Evolutionary conservation across 1,284 basidiomycete genomes (phyloP).

Genomic region (Veloboletus limbatus): DNA sequence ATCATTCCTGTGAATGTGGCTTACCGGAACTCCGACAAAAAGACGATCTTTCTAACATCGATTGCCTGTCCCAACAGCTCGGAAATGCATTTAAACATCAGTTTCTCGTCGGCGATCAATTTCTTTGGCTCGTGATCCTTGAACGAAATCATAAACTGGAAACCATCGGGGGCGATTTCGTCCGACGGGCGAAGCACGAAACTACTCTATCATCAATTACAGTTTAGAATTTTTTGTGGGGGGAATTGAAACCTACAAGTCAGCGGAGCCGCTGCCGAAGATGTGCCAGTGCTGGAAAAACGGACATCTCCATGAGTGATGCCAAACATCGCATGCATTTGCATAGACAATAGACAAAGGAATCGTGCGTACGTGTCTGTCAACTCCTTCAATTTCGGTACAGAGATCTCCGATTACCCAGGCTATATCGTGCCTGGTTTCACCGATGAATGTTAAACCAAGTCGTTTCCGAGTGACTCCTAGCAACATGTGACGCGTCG

Average conservation of each 20-base stretch:
- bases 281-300: conserved; percentile 33
- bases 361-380: conserved; percentile 30
- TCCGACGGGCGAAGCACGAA: conserved; percentile 17
- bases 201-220: background rate
- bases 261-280: conserved; percentile 16
- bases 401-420: conserved; percentile 44
- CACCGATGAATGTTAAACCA: conserved; percentile 19
- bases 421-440: conserved; percentile 36
- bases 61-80: conserved; percentile 14
- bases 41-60: conserved; percentile 14
- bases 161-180: conserved; percentile 29
- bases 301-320: no score
- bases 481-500: background rate
- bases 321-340: no score
- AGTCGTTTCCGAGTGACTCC: conserved; percentile 37
- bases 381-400: conserved; percentile 30
- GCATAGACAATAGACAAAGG: background rate
- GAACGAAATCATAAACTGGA: conserved; percentile 33
- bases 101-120: conserved; percentile 21
- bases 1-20: background rate
- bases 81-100: conserved; percentile 18
- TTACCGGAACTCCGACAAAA: conserved; percentile 27
- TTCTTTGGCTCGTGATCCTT: conserved; percentile 28
- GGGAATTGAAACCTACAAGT: conserved; percentile 6
- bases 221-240: background rate